phyloP scores from a whole-genome alignment of 768 basidiomycete genomes.

The Dioszegia aurantiaca region DNA sequence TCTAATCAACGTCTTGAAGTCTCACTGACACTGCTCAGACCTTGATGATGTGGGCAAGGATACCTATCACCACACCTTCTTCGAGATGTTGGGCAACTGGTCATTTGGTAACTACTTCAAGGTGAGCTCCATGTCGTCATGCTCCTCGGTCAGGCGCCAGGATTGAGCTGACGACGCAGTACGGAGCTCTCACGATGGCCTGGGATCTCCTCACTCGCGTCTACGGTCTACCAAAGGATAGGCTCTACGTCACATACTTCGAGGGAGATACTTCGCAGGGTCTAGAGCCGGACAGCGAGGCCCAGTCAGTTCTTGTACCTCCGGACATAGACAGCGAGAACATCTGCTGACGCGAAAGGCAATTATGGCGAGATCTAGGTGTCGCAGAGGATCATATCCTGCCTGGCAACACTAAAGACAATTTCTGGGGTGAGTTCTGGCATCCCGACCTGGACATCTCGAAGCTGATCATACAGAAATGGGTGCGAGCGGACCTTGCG shows the following conservation, averaged over 20 bases:
- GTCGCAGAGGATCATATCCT: conserved; percentile 85
- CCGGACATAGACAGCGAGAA: neutral
- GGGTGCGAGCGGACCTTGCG: conserved; percentile 97
- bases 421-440: conserved; percentile 86
- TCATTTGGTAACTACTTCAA: conserved; percentile 99
- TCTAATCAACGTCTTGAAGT: neutral
- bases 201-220: conserved; percentile 92
- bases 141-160: neutral
- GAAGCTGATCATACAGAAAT: conserved; percentile 64
- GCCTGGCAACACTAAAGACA: conserved; percentile 92
- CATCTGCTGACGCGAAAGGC: conserved; percentile 33
- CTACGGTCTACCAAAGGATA: conserved; percentile 80
- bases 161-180: conserved; percentile 56
- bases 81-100: conserved; percentile 99
- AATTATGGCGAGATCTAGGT: conserved; percentile 84
- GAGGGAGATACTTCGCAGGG: conserved; percentile 85
- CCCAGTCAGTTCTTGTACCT: conserved; percentile 58
- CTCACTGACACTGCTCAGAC: conserved; percentile 58
- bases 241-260: conserved; percentile 96
- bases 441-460: neutral
- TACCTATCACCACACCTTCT: conserved; percentile 94
- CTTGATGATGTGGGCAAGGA: conserved; percentile 98
- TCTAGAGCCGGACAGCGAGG: conserved; percentile 83
- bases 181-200: conserved; percentile 86
- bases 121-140: conserved; percentile 60